These are phyloP conservation scores for Penicillium sp. DNA, from an alignment of 2,329 filamentous ascomycete genomes.

Conservation along the genomic window DNA sequence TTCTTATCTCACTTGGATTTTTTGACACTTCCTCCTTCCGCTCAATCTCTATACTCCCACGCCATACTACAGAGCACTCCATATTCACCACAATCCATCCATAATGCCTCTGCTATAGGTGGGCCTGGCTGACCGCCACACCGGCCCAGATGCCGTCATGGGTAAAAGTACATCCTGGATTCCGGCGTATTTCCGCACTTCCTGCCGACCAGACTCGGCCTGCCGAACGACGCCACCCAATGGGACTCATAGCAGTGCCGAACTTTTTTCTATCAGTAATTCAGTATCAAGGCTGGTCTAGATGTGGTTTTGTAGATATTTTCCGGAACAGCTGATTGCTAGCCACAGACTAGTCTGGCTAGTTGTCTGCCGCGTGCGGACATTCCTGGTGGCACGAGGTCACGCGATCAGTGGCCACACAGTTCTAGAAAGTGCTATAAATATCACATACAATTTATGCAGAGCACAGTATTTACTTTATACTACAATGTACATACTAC, in stretches of 20 bases:
- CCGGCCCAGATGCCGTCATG: conserved; percentile 5
- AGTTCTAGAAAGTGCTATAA: too few species aligned
- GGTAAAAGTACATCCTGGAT: conserved; percentile 2
- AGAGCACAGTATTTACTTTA: too few species aligned
- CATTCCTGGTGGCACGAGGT: conserved; percentile 10
- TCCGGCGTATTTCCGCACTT: not conserved
- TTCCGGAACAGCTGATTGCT: not conserved
- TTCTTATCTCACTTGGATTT: too few species aligned
- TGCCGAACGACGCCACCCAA: not conserved
- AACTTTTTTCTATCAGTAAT: not conserved
- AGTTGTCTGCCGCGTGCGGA: conserved; percentile 3
- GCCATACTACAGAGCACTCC: too few species aligned
- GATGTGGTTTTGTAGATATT: not conserved
- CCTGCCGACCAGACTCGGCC: conserved; percentile 1
- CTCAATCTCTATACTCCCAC: too few species aligned
- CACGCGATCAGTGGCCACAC: too few species aligned
- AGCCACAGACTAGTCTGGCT: not conserved
- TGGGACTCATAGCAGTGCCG: not conserved
- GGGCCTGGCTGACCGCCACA: not conserved
- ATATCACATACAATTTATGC: too few species aligned
- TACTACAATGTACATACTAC: too few species aligned
- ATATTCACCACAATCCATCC: too few species aligned
- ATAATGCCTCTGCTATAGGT: too few species aligned
- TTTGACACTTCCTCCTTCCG: too few species aligned
- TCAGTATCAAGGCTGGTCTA: not conserved